Percentiles rank a stretch among this genome's conserved stretches.
Evolutionary conservation across 495 filamentous ascomycete genomes (phyloP).

Genomic region (Patellaria atrata): DNA sequence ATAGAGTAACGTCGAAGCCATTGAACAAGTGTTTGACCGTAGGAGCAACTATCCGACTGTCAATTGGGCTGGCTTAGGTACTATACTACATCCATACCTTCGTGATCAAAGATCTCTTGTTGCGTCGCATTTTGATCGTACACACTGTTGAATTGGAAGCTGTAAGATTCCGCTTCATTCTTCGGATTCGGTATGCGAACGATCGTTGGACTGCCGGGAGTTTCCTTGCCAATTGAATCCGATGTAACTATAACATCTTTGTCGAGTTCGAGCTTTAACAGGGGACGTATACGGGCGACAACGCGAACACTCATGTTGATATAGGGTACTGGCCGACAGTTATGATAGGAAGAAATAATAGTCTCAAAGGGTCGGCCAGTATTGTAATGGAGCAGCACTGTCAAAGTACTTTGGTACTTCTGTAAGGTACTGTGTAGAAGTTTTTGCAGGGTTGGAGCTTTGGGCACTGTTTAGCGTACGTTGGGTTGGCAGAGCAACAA

Average conservation of each 20-base stretch:
- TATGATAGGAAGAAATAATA: not conserved
- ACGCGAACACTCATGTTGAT: slow-evolving; percentile 57
- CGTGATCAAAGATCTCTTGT: slow-evolving; percentile 71
- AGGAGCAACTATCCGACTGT: slow-evolving; percentile 39
- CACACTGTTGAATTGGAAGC: slow-evolving; percentile 89
- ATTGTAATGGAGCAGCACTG: not conserved
- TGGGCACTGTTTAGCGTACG: no score
- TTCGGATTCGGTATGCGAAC: slow-evolving; percentile 91
- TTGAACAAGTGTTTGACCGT: slow-evolving; percentile 85
- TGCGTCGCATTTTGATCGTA: slow-evolving; percentile 70
- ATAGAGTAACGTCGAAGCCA: slow-evolving; percentile 85
- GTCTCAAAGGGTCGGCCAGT: slow-evolving; percentile 1
- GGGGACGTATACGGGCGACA: slow-evolving; percentile 76
- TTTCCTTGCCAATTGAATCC: slow-evolving; percentile 17
- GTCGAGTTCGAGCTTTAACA: slow-evolving; percentile 67
- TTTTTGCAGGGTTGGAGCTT: not conserved
- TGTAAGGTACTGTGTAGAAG: not conserved
- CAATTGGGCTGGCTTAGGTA: not conserved
- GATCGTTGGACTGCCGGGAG: slow-evolving; percentile 45
- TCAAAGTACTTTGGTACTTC: slow-evolving; percentile 10
- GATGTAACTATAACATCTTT: slow-evolving; percentile 72
- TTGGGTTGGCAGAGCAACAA: no score
- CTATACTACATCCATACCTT: slow-evolving; percentile 44
- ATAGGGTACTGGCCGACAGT: not conserved
- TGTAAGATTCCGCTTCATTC: slow-evolving; percentile 79